A percentile compares a stretch with the other conserved stretches of the same genome.
phyloP scores from a whole-genome alignment of 129 eudicot species.

The Calendula officinalis region DNA sequence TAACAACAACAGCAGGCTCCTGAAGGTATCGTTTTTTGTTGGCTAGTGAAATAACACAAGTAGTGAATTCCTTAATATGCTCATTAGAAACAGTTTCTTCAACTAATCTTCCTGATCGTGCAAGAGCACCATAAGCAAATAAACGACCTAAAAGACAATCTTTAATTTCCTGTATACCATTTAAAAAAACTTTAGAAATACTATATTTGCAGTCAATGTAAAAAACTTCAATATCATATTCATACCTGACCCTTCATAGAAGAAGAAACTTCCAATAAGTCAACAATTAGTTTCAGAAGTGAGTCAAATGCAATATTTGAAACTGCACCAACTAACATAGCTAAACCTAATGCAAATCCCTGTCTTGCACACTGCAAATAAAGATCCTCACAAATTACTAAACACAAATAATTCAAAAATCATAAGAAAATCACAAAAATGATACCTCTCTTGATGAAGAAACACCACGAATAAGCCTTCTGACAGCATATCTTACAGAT shows the following conservation, averaged over 20 bases:
- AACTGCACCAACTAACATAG: slow-evolving; percentile 64
- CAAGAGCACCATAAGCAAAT: slow-evolving; percentile 93
- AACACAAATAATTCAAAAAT: not conserved
- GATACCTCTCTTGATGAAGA: slow-evolving; percentile 89
- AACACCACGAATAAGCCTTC: slow-evolving; percentile 84
- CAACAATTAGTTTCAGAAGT: slow-evolving; percentile 65
- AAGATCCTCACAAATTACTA: slow-evolving; percentile 6
- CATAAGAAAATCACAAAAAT: not conserved
- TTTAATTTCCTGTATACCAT: slow-evolving; percentile 65
- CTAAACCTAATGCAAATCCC: slow-evolving; percentile 92
- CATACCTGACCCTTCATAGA: slow-evolving; percentile 98
- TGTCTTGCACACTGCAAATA: slow-evolving; percentile 91
- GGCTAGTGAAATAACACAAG: slow-evolving; percentile 58
- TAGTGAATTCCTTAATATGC: slow-evolving; percentile 57
- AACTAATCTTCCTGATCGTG: slow-evolving; percentile 77
- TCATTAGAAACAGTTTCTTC: slow-evolving; percentile 45
- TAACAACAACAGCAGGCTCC: slow-evolving; percentile 72
- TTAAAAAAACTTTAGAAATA: not conserved
- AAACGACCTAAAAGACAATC: slow-evolving; percentile 89
- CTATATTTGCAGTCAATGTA: not conserved
- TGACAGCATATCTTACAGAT: slow-evolving; percentile 71
- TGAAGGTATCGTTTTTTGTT: slow-evolving; percentile 76
- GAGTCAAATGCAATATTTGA: slow-evolving; percentile 57
- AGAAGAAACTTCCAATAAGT: slow-evolving; percentile 76
- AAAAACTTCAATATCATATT: slow-evolving; percentile 6